Base-by-base conservation (phyloP, 140 eudicot species). In the Bidens hawaiensis region DNA sequence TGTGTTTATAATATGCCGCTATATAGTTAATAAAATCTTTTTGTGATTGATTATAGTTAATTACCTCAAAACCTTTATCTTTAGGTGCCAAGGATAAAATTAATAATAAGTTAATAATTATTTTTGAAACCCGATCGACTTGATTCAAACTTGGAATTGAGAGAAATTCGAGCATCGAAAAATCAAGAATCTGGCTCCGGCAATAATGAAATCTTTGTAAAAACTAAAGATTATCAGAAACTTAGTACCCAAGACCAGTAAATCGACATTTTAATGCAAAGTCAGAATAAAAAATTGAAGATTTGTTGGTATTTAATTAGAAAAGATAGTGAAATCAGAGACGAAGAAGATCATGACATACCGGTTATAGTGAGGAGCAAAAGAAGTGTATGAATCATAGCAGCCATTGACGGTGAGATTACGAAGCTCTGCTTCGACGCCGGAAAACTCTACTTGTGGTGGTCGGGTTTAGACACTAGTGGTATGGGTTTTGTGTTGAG, bases 291-390 rank as follows among this genome's bases (percentile, higher is more conserved):
- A 47, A 25, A 45, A 27, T 21, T 47, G 8, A 59, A 46, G 12
- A 25, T 16, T 11, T 42, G 3, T 19, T 12, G 49, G 42, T 14
- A 15, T n/a, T 1, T 16, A 24, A 13, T 34, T n/a, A n/a, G 0
- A 34, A 40, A 41, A 3, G 16, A n/a, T 3, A 10, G 8, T 30
- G 15, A 7, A 2, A 3, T 31, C 13, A 38, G 26, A 19, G 12
- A 27, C 0, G 6, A 57, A 56, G 27, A 60, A 12, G 16, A 40
- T n/a, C n/a, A n/a, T 27, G 30, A 69, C 6, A 53, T 54, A 86
- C 95, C 86, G 60, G 87, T 73, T 66, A 78, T 28, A 49, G 69
- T 40, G 56, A 85, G 53, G 48, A 78, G 67, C 16, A 82, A 62
- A 38, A 82, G 31, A 72, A 82, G 73, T 33, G 73, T 50, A 33